These are phyloP conservation scores for Microbotryomycetes sp. DNA, from an alignment of 1,284 basidiomycete species.

Conservation along the genomic window DNA sequence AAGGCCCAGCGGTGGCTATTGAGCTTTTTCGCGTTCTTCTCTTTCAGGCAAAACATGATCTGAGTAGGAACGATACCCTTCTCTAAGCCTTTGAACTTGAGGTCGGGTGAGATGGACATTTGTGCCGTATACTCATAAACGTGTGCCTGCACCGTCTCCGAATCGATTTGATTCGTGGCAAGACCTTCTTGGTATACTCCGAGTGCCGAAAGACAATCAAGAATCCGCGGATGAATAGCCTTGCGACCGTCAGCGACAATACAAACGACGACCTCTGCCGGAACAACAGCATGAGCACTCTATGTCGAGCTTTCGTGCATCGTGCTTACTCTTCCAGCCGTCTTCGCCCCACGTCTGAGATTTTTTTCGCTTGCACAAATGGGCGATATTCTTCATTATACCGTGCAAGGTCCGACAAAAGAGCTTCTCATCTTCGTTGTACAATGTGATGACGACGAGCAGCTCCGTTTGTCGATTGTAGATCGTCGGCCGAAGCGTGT, in stretches of 20 bases:
- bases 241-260: slow-evolving; percentile 93
- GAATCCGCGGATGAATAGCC: slow-evolving; percentile 83
- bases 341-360: slow-evolving; percentile 93
- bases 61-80: slow-evolving; percentile 86
- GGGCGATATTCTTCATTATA: slow-evolving; percentile 62
- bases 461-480: slow-evolving; percentile 77
- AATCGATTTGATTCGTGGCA: slow-evolving; percentile 85
- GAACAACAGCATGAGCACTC: slow-evolving; percentile 22
- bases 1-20: slow-evolving; percentile 42
- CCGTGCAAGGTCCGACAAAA: slow-evolving; percentile 93
- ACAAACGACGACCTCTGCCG: slow-evolving; percentile 84
- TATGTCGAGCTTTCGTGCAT: too few relatives aligned
- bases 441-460: slow-evolving; percentile 95
- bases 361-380: slow-evolving; percentile 86
- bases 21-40: slow-evolving; percentile 34
- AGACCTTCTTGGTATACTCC: slow-evolving; percentile 57
- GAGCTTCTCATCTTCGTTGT: slow-evolving; percentile 86
- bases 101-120: slow-evolving; percentile 75
- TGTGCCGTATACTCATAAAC: slow-evolving; percentile 93
- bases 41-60: slow-evolving; percentile 54
- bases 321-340: slow-evolving; percentile 85
- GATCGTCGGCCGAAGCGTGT: slow-evolving; percentile 77
- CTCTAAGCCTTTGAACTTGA: slow-evolving; percentile 91
- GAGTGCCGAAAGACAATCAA: slow-evolving; percentile 72
- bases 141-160: slow-evolving; percentile 83